These are phyloP conservation scores for Cotoneaster glaucophyllus DNA, from an alignment of 306 rosid species.

Conservation along the genomic window DNA sequence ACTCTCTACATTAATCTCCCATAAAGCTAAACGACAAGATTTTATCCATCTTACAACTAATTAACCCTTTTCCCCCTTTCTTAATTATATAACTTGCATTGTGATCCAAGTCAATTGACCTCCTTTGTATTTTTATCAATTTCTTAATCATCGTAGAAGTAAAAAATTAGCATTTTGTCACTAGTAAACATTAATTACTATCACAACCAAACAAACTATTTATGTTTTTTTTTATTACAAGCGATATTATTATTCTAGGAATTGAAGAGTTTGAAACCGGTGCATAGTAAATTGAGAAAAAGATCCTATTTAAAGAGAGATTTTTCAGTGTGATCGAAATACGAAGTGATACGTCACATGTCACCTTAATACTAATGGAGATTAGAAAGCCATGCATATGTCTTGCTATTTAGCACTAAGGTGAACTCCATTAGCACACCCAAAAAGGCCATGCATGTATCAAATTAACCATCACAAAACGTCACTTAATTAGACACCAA, in stretches of 20 bases:
- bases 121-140: background rate
- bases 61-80: background rate
- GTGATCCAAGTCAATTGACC: conserved; percentile 5
- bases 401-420: background rate
- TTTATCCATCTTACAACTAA: conserved; percentile 4
- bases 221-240: too few relatives aligned
- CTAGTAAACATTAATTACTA: too few relatives aligned
- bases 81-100: background rate
- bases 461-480: background rate
- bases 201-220: too few relatives aligned
- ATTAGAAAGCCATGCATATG: background rate
- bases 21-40: conserved; percentile 21
- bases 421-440: background rate
- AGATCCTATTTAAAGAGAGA: too few relatives aligned
- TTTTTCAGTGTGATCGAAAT: too few relatives aligned
- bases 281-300: too few relatives aligned
- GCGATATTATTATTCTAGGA: too few relatives aligned
- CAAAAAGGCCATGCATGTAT: background rate
- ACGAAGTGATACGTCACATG: too few relatives aligned
- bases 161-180: too few relatives aligned
- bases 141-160: background rate
- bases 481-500: background rate
- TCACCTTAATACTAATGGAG: too few relatives aligned
- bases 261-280: too few relatives aligned
- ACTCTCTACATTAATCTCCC: conserved; percentile 20